Evolutionary conservation across 495 filamentous ascomycete species (phyloP).

Genomic region (Tuber umbilicatum): DNA sequence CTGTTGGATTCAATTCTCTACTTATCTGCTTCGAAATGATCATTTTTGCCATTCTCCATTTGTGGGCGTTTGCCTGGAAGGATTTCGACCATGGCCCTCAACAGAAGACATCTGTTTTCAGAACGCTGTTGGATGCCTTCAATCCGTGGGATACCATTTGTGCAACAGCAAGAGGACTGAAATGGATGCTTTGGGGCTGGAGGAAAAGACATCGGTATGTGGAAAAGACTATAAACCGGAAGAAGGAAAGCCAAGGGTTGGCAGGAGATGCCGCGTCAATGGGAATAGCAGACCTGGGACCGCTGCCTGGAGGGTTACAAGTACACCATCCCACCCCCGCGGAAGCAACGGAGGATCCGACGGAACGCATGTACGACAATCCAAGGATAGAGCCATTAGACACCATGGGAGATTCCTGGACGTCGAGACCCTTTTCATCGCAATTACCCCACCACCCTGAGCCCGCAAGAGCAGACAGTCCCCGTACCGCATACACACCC

Average conservation of each 20-base stretch:
- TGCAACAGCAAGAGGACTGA: constrained; percentile 65
- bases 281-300: constrained; percentile 1
- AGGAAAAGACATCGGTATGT: constrained; percentile 48
- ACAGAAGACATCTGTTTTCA: constrained; percentile 50
- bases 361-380: background rate
- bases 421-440: background rate
- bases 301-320: constrained; percentile 16
- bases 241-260: constrained; percentile 10
- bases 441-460: background rate
- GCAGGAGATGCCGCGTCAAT: background rate
- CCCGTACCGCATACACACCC: background rate
- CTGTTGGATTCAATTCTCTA: constrained; percentile 71
- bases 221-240: constrained; percentile 24
- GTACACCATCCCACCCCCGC: constrained; percentile 27
- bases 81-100: constrained; percentile 53
- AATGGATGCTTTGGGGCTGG: constrained; percentile 72
- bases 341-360: constrained; percentile 6
- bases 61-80: constrained; percentile 75
- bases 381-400: background rate
- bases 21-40: constrained; percentile 85
- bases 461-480: background rate
- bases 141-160: constrained; percentile 81
- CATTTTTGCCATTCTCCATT: constrained; percentile 67
- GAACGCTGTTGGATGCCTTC: constrained; percentile 64
- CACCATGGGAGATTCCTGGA: background rate